Evolutionary conservation across 2,329 filamentous ascomycete species (phyloP), one percentile per base, ranked within the genome.

Genomic region (Pseudopyricularia cyperi): DNA sequence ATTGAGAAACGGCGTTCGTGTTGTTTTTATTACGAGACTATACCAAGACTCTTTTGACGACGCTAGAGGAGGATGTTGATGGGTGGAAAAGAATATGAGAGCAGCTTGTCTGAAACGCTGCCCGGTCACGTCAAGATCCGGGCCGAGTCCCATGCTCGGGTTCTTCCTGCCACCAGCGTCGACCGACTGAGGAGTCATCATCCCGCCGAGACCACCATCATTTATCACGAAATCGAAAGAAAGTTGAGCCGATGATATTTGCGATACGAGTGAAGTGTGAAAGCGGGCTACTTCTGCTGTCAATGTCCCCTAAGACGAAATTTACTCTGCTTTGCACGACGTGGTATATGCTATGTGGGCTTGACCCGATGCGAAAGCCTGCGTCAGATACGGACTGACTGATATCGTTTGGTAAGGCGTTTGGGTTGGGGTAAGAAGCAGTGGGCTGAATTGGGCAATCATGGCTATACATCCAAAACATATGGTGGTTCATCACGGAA

Each of bases 21-120:
- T 50, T 50, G 48, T 50, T 50, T 50, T 50, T 50, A 24, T 49
- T 37, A 50, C 48, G 48, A 39, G 48, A 28, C 48, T 35, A 50
- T 35, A 50, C 32, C 47, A 49, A 34, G 19, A 39, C 33, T 49
- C 37, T 26, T 30, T 30, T 44, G 39, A 44, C 22, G 39, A 44
- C 39, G 39, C 39, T 44, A 5, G 28, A 9, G 39, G 39, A 11
- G 19, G 24, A 24, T 22, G n/a, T n/a, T n/a, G n/a, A n/a, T 24
- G 11, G 19, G 39, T 44, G 39, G 39, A 44, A 44, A 44, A 19
- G 17, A 42, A 9, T 42, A n/a, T n/a, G n/a, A n/a, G n/a, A 39
- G 35, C 35, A 17, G 37, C 19, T 22, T 44, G 22, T 26, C 7
- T 44, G 17, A 44, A 44, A 3, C 39, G 39, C 22, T 14, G 4